phyloP scores from a whole-genome alignment of 345 rosid genomes.

The Salix dunnii region DNA sequence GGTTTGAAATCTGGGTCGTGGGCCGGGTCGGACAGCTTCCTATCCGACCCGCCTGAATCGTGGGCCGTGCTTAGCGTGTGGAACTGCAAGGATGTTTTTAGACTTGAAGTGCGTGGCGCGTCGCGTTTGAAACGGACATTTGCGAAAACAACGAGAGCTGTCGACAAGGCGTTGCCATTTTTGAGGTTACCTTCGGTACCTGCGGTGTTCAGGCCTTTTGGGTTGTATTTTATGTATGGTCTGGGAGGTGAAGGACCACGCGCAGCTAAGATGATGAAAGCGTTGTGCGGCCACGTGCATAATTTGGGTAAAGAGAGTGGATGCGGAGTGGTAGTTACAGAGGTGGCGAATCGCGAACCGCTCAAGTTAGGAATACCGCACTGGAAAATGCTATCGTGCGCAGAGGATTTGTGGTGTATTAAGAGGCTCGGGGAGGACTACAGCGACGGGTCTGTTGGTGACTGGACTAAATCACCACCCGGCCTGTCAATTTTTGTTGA shows the following conservation, averaged over 20 bases:
- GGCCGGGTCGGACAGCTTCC: conserved; percentile 59
- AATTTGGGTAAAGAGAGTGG: conserved; percentile 68
- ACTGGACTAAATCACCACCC: conserved; percentile 91
- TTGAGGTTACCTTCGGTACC: conserved; percentile 80
- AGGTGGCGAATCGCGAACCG: conserved; percentile 70
- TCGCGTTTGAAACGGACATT: conserved; percentile 50
- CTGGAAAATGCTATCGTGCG: conserved; percentile 77
- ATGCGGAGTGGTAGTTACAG: conserved; percentile 74
- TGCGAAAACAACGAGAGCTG: conserved; percentile 56
- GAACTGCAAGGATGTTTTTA: conserved; percentile 79
- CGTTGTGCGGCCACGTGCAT: conserved; percentile 77
- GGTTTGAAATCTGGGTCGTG: conserved; percentile 26
- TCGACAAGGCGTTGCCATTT: conserved; percentile 74
- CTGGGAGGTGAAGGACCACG: conserved; percentile 86
- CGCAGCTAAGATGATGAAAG: conserved; percentile 55
- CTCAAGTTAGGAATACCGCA: conserved; percentile 66
- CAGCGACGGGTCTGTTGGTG: conserved; percentile 69
- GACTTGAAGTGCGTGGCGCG: conserved; percentile 72
- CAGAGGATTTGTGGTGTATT: conserved; percentile 83
- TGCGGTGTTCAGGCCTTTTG: conserved; percentile 73
- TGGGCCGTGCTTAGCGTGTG: conserved; percentile 88
- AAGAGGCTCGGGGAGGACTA: conserved; percentile 81
- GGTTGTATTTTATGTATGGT: conserved; percentile 78
- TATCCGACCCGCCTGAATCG: conserved; percentile 70
- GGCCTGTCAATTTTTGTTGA: conserved; percentile 88